Base-by-base conservation (phyloP, 768 basidiomycete species). In the Phylloporus scabripes region DNA sequence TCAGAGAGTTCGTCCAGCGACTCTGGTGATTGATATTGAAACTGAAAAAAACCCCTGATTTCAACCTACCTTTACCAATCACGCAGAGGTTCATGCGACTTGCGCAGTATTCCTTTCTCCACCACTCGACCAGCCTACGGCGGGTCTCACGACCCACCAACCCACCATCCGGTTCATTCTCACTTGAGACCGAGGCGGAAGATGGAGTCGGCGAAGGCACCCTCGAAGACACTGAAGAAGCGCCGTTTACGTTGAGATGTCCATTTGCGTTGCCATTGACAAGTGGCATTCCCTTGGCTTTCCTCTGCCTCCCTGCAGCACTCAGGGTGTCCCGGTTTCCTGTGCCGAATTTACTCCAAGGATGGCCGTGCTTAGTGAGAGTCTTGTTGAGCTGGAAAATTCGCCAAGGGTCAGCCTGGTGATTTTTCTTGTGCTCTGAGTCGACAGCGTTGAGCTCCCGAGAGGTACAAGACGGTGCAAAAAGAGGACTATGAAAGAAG, bases 391-490 rank as follows among this genome's bases (percentile, higher is more conserved):
- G 70, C 66, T 99, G 95, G 69, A 88, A 98, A 49, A 94, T 82
- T n/a, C 95, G 82, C 88, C 92, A 94, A 60, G 84, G 72, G 62
- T 97, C 92, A 2, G 76, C 72, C 64, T 95, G 94, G 41, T 88
- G 80, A 63, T 98, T 99, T 73, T 96, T 95, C 72, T 92, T 91
- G 74, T 97, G 85, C 65, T 99, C 96, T 0, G 92, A 95, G 65
- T 99, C 87, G 36, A 99, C 94, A 1, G 96, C 95, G 57, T 92
- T 92, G 53, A 96, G 75, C 70, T 99, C 95, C 28, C 92, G 81
- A 23, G 81, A 75, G 0, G 92, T 93, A 62, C 92, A 90, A 4
- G 86, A 88, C 0, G 87, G 80, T 1, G 82, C 66, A 61, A 99
- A 98, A 36, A 95, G 76, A 0, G 95, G 95, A n/a, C 82, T 86